phyloP scores from a whole-genome alignment of 352 stramenopile genomes.

The Phytophthora brassicae region DNA sequence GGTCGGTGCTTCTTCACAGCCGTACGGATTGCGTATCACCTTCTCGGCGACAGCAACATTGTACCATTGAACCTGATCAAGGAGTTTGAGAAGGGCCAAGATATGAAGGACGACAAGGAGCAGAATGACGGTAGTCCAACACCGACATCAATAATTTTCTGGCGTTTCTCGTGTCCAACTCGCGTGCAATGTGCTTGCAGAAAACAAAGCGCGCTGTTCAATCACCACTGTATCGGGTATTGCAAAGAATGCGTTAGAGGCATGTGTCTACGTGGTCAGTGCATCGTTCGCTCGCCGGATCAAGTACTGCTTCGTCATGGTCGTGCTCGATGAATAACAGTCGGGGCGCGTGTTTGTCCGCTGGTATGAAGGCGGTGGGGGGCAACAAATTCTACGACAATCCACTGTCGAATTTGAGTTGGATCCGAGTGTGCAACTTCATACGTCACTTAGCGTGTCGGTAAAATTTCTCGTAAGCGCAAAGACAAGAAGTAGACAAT shows the following conservation, averaged over 20 bases:
- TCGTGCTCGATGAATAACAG: not conserved
- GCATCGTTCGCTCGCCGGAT: not conserved
- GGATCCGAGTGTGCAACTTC: not conserved
- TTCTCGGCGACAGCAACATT: not conserved
- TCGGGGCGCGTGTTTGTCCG: not conserved
- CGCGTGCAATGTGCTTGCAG: slow-evolving; percentile 1
- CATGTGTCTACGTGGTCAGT: slow-evolving; percentile 2
- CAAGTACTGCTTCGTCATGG: slow-evolving; percentile 3
- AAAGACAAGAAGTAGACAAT: not conserved
- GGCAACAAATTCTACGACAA: not conserved
- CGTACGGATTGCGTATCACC: not conserved
- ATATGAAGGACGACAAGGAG: not conserved
- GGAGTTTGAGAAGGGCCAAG: not conserved
- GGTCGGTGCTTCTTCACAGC: not conserved
- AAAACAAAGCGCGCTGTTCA: not conserved
- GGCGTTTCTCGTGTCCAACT: not conserved
- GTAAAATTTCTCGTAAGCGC: not conserved
- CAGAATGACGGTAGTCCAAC: slow-evolving; percentile 1
- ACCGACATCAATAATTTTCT: not conserved
- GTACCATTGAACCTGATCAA: not conserved
- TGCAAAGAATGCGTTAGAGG: not conserved
- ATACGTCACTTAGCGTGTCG: not conserved
- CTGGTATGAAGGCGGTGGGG: slow-evolving; percentile 6
- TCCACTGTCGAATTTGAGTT: not conserved
- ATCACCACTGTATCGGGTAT: not conserved